A percentile compares a stretch with the other conserved stretches of the same genome.
These are phyloP conservation scores for Phialocephala subalpina DNA, from an alignment of 2,329 filamentous ascomycete species.

Conservation along the genomic window DNA sequence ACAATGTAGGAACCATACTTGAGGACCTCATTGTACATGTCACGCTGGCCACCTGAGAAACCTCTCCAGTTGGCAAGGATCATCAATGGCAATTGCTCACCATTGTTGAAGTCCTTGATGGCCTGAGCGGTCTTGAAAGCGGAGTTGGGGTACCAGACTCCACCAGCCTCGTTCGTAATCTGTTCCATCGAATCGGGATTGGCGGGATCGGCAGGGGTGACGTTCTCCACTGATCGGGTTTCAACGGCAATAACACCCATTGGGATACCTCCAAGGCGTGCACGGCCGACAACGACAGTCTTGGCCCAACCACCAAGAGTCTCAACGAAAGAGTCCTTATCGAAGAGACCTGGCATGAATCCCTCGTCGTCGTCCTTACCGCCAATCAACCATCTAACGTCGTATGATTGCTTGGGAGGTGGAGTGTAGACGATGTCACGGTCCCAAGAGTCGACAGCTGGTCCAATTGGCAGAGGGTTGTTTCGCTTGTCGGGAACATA, in stretches of 20 bases:
- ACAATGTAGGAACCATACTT: conserved; percentile 99
- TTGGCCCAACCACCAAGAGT: conserved; percentile 96
- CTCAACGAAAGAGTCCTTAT: conserved; percentile 96
- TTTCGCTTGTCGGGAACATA: conserved; percentile 97
- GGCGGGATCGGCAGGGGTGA: conserved; percentile 94
- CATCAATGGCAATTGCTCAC: conserved; percentile 97
- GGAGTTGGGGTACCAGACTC: conserved; percentile 99
- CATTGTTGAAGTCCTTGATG: conserved; percentile 98
- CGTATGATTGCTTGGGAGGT: conserved; percentile 82
- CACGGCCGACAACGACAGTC: conserved; percentile 95
- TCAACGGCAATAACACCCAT: conserved; percentile 99
- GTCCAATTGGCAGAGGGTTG: conserved; percentile 90
- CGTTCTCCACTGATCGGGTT: conserved; percentile 94
- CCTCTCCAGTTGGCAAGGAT: conserved; percentile 99
- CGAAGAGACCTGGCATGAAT: conserved; percentile 92
- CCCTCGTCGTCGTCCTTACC: conserved; percentile 83
- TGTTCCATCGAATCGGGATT: conserved; percentile 99
- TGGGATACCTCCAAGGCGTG: conserved; percentile 94
- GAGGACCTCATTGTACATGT: conserved; percentile 99
- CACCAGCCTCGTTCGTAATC: conserved; percentile 92
- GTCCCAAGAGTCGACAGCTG: conserved; percentile 87
- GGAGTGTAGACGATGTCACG: conserved; percentile 86
- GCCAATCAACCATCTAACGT: conserved; percentile 91
- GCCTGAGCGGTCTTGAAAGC: conserved; percentile 99
- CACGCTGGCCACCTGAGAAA: conserved; percentile 98